Conservation (phyloP, 2,329 filamentous ascomycete species). For the Rhynchosporium graminicola region DNA sequence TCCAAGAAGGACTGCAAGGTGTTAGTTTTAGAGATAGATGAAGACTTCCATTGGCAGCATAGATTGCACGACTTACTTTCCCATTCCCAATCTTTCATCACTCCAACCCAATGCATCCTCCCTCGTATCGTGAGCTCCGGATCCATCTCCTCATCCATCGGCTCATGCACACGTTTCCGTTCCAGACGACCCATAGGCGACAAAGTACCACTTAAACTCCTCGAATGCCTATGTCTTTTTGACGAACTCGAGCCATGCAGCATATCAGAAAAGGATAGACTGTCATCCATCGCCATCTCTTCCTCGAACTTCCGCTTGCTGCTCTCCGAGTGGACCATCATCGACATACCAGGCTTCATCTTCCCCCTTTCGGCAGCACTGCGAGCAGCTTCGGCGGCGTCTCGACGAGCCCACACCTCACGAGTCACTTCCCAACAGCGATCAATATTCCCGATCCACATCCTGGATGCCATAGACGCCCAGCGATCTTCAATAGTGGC, state of each 20-base stretch:
- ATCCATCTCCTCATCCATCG: slow-evolving; percentile 49
- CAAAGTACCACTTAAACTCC: slow-evolving; percentile 31
- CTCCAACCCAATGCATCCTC: slow-evolving; percentile 66
- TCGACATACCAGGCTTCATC: slow-evolving; percentile 21
- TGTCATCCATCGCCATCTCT: slow-evolving; percentile 34
- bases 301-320: slow-evolving; percentile 39
- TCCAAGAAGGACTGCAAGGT: slow-evolving; percentile 28
- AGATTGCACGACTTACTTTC: slow-evolving; percentile 55
- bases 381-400: slow-evolving; percentile 44
- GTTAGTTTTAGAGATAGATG: slow-evolving; percentile 15
- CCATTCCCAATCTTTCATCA: slow-evolving; percentile 74
- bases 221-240: slow-evolving; percentile 29
- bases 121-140: slow-evolving; percentile 65
- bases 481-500: slow-evolving; percentile 65
- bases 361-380: slow-evolving; percentile 28
- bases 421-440: slow-evolving; percentile 63
- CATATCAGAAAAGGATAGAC: slow-evolving; percentile 37
- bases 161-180: slow-evolving; percentile 34
- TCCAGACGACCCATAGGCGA: slow-evolving; percentile 22
- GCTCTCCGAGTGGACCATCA: slow-evolving; percentile 35
- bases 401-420: slow-evolving; percentile 67
- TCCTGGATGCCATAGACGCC: slow-evolving; percentile 58
- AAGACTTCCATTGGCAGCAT: not conserved
- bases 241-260: slow-evolving; percentile 29
- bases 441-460: slow-evolving; percentile 69